These are phyloP conservation scores for Stachybotrys chlorohalonatus DNA, from an alignment of 2,329 filamentous ascomycete species.

Conservation along the genomic window DNA sequence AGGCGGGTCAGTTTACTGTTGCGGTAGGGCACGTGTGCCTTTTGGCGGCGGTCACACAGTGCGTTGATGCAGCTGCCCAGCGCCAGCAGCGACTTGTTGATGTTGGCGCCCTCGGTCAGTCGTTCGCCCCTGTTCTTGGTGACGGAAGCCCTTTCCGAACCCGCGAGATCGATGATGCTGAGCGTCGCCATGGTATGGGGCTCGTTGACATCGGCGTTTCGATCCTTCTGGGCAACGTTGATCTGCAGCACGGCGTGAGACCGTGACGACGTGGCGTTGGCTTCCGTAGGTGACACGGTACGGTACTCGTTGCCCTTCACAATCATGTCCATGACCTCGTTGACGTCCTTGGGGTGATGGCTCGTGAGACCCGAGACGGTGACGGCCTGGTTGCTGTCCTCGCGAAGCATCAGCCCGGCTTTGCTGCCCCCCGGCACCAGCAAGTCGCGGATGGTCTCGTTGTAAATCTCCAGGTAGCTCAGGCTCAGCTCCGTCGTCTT, in stretches of 20 bases:
- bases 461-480: constrained; percentile 97
- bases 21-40: constrained; percentile 90
- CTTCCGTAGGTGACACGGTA: constrained; percentile 93
- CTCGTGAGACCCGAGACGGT: constrained; percentile 86
- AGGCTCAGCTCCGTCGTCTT: constrained; percentile 86
- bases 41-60: constrained; percentile 84
- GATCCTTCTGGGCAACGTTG: constrained; percentile 88
- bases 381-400: constrained; percentile 89
- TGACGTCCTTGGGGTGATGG: constrained; percentile 81
- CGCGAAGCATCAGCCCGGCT: constrained; percentile 79
- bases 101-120: constrained; percentile 89
- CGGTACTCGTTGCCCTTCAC: constrained; percentile 88
- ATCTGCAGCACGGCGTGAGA: constrained; percentile 97
- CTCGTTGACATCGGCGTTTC: constrained; percentile 86
- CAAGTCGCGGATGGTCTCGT: constrained; percentile 94
- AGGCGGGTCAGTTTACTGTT: constrained; percentile 95
- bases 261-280: constrained; percentile 93
- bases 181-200: constrained; percentile 97
- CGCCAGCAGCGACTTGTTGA: constrained; percentile 95
- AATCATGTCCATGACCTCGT: constrained; percentile 99
- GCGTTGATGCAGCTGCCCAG: constrained; percentile 97
- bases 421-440: constrained; percentile 79
- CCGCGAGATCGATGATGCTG: constrained; percentile 95
- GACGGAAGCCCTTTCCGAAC: constrained; percentile 89
- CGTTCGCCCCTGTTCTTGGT: constrained; percentile 94